These are phyloP conservation scores for Anthracocystis setariae DNA, from an alignment of 1,284 basidiomycete species.

Conservation along the genomic window DNA sequence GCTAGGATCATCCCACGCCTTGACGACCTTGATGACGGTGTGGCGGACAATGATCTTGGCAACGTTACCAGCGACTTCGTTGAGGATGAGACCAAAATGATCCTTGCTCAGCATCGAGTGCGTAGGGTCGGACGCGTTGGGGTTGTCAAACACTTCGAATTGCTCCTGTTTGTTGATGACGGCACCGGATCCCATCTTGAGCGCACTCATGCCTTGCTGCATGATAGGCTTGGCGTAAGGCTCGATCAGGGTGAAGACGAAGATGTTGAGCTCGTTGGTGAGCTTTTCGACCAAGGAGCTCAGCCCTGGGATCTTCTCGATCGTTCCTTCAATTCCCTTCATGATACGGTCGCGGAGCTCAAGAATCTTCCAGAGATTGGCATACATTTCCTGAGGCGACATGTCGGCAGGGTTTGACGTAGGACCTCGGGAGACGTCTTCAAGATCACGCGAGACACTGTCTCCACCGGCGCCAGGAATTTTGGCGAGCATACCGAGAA, in stretches of 20 bases:
- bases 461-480: constrained; percentile 64
- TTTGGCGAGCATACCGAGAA: constrained; percentile 71
- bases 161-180: constrained; percentile 65
- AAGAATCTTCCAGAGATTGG: constrained; percentile 81
- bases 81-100: constrained; percentile 67
- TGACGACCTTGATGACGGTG: constrained; percentile 76
- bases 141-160: constrained; percentile 69
- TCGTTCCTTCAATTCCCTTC: constrained; percentile 86
- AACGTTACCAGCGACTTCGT: constrained; percentile 68
- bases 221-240: constrained; percentile 67
- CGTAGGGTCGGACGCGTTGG: constrained; percentile 67
- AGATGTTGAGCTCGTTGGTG: constrained; percentile 72
- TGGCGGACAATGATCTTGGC: constrained; percentile 72
- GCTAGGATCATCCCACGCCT: constrained; percentile 76
- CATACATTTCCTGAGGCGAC: constrained; percentile 87
- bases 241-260: constrained; percentile 66
- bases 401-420: constrained; percentile 74
- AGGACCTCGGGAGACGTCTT: constrained; percentile 56
- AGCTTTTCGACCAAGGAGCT: constrained; percentile 80
- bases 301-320: constrained; percentile 74
- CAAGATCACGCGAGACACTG: constrained; percentile 54
- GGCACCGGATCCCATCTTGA: constrained; percentile 62
- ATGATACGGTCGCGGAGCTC: constrained; percentile 81
- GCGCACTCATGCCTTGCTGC: constrained; percentile 61
- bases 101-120: constrained; percentile 66